Base-by-base conservation (phyloP, 495 filamentous ascomycete species). In the Filosporella fistucella region DNA sequence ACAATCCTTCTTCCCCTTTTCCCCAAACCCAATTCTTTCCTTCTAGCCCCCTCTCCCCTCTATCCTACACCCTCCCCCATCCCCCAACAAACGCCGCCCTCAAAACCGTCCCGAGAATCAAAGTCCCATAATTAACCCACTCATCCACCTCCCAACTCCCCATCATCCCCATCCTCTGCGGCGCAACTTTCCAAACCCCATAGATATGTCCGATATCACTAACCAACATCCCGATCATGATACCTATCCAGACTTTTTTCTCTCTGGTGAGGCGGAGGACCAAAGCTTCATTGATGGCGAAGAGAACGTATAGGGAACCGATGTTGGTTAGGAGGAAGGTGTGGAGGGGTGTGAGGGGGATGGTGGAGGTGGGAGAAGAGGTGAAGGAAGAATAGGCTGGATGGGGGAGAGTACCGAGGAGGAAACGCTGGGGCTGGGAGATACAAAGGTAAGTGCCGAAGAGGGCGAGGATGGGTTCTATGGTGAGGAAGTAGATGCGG, bases 71-170 rank as follows among this genome's bases (percentile, higher is more conserved):
- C 25, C 45, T 49, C 21, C 54, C 54, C 39, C 52, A 8, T 2
- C 54, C 54, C 29, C 42, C 1, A 39, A 57, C 1, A 35, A 57
- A 57, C 0, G 35, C 33, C 9, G 34, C 1, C 20, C 54, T 57
- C 26, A 52, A 28, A 4, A 17, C 6, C 11, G 35, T 5, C 0
- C 54, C 54, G 2, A 24, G 16, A 7, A 26, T 35, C 49, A 57
- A 38, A 43, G 54, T 52, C 29, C 54, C 49, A 46, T 57, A 52
- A 34, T 52, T 52, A 32, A 57, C 30, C 49, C 54, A 57, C 41
- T 57, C 54, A 52, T 52, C 49, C 11, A n/a, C 20, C 38, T 33
- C 53, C 54, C 54, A 57, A 6, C 11, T 13, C 26, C 8, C 12
- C 1, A 52, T 0, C 32, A 42, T 22, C 11, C 12, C 9, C 3